phyloP scores from a whole-genome alignment of 345 rosid species.

The Firmiana major region DNA sequence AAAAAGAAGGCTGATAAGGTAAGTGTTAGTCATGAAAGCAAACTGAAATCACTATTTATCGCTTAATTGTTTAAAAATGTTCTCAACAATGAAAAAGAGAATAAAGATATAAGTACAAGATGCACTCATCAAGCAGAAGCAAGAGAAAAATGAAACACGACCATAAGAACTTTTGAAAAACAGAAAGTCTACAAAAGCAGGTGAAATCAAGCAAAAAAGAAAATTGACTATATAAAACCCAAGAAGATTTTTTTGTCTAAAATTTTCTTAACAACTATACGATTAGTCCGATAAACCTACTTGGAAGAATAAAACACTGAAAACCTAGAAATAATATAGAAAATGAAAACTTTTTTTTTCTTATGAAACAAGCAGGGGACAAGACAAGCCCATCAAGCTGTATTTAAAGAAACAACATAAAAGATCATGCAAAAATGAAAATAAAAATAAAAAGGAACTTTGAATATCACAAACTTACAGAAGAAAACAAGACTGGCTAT shows the following conservation, averaged over 20 bases:
- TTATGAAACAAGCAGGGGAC: not conserved
- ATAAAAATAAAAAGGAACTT: not conserved
- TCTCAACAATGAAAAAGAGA: not conserved
- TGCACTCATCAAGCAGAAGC: not conserved
- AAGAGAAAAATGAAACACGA: not conserved
- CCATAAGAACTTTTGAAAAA: not conserved
- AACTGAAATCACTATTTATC: not conserved
- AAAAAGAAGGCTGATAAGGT: too few relatives aligned
- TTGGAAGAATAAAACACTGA: not conserved
- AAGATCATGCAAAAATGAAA: not conserved
- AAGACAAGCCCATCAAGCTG: not conserved
- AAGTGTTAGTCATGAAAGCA: not conserved
- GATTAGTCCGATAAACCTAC: not conserved
- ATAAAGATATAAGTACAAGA: not conserved
- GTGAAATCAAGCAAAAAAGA: not conserved
- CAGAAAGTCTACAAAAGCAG: not conserved
- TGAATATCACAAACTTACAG: not conserved
- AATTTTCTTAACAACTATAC: not conserved
- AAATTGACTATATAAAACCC: not conserved
- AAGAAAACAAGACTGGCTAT: not conserved
- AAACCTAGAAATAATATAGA: not conserved
- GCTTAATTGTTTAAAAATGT: not conserved
- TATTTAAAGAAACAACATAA: not conserved
- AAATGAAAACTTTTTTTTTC: not conserved
- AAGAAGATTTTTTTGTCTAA: not conserved